Evolutionary conservation across 768 basidiomycete genomes (phyloP).

Genomic region (Boletales sp.): DNA sequence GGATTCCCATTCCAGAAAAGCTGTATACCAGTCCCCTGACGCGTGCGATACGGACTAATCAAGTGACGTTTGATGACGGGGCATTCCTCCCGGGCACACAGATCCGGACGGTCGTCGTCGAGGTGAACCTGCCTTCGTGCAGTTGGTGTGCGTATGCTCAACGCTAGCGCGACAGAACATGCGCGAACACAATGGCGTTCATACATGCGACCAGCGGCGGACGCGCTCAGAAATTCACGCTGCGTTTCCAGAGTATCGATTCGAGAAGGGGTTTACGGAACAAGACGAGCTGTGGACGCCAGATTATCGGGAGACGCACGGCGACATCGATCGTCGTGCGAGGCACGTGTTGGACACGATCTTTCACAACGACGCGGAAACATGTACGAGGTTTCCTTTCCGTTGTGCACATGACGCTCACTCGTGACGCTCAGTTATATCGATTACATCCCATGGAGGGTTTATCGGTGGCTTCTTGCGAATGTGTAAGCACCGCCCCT

Average conservation of each 20-base stretch:
- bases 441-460: slow-evolving; percentile 64
- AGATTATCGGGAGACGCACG: slow-evolving; percentile 19
- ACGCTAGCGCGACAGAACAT: slow-evolving; percentile 53
- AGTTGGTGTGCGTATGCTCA: background rate
- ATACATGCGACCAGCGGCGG: slow-evolving; percentile 71
- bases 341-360: slow-evolving; percentile 50
- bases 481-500: slow-evolving; percentile 40
- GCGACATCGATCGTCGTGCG: slow-evolving; percentile 44
- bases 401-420: background rate
- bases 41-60: slow-evolving; percentile 56
- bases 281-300: slow-evolving; percentile 56
- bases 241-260: slow-evolving; percentile 39
- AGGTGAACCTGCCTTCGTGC: slow-evolving; percentile 38
- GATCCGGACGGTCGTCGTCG: slow-evolving; percentile 42
- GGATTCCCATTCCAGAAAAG: slow-evolving; percentile 18
- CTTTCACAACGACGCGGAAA: slow-evolving; percentile 40
- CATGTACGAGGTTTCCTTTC: slow-evolving; percentile 33
- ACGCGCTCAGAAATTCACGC: slow-evolving; percentile 43
- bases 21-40: slow-evolving; percentile 47
- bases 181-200: slow-evolving; percentile 61
- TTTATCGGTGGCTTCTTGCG: slow-evolving; percentile 55
- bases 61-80: slow-evolving; percentile 47
- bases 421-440: slow-evolving; percentile 46
- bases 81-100: slow-evolving; percentile 22
- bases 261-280: slow-evolving; percentile 60